A percentile compares a stretch with the other conserved stretches of the same genome.
Evolutionary conservation across 78 protist genomes (phyloP).

Genomic region (Tieghemostelium lacteum): DNA sequence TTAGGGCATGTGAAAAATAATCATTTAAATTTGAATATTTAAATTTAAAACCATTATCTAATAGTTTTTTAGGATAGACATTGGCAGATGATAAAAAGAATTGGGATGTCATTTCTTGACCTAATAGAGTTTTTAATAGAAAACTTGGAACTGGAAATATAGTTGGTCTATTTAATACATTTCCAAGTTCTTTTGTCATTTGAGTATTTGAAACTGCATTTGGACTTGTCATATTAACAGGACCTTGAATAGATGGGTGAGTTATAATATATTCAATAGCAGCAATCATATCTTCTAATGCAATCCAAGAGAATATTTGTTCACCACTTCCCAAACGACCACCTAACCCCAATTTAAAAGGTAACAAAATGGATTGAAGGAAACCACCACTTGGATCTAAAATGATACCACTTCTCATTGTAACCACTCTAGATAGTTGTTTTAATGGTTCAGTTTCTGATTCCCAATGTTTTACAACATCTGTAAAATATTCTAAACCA

Average conservation of each 20-base stretch:
- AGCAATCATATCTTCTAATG: neutral
- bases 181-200: neutral
- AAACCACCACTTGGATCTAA: neutral
- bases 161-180: neutral
- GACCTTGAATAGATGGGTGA: neutral
- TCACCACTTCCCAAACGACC: neutral
- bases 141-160: neutral
- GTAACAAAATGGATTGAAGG: neutral
- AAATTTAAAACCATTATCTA: neutral
- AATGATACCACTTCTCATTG: neutral
- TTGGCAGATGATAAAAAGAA: neutral
- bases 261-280: no score
- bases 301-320: neutral
- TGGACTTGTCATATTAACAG: neutral
- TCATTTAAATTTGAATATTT: neutral
- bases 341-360: neutral
- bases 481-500: no score
- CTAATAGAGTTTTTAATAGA: neutral
- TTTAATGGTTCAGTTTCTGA: no score
- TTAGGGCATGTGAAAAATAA: no score
- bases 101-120: neutral
- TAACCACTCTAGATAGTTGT: no score
- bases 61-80: neutral
- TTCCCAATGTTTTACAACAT: no score
- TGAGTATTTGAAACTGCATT: neutral